Evolutionary conservation across 176 grass and related monocot species (phyloP).

Genomic region (Cenchrus americanus): DNA sequence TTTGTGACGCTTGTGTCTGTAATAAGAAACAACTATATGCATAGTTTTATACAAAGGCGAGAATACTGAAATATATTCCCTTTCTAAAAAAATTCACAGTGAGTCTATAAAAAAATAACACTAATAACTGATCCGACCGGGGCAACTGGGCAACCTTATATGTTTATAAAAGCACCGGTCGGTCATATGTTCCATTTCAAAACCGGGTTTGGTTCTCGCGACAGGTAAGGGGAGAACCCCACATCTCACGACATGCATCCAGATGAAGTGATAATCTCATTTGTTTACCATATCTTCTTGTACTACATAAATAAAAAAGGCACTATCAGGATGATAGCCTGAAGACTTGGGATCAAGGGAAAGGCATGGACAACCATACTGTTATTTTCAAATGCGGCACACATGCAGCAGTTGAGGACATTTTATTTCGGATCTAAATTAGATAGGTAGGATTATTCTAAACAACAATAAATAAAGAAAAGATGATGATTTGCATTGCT

Average conservation of each 20-base stretch:
- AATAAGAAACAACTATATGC: no score
- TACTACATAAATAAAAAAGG: background rate
- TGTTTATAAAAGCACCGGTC: background rate
- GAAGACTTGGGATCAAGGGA: background rate
- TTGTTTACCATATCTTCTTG: slow-evolving; percentile 21
- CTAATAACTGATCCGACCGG: background rate
- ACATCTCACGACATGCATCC: background rate
- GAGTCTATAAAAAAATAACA: background rate
- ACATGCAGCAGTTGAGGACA: background rate
- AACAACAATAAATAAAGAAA: background rate
- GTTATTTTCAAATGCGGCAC: slow-evolving; percentile 14
- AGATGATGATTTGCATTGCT: background rate
- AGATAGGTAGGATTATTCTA: background rate
- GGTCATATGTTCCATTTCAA: background rate
- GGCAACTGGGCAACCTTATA: background rate
- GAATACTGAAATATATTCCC: no score
- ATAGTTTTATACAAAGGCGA: no score
- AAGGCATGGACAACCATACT: background rate
- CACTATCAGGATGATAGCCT: background rate
- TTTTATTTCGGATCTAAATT: background rate
- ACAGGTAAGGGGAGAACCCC: background rate
- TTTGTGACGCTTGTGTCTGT: no score
- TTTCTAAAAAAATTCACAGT: no score
- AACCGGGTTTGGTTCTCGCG: slow-evolving; percentile 1
- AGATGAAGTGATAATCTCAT: background rate